Percentiles rank a stretch among this genome's conserved stretches.
phyloP scores from a whole-genome alignment of 1,284 basidiomycete species.

The Papiliotrema flavescens region DNA sequence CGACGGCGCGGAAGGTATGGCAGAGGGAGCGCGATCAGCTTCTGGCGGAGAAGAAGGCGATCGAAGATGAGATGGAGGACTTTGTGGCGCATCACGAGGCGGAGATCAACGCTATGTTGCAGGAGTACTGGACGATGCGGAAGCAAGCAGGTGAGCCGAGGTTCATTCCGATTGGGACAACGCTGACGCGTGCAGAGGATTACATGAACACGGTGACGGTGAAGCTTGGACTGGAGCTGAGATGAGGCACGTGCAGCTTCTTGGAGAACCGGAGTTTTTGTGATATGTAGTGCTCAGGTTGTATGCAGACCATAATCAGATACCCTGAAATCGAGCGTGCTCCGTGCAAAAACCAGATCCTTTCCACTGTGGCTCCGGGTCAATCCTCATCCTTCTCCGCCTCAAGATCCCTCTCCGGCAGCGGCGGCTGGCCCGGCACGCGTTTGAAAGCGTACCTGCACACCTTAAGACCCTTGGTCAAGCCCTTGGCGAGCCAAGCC shows the following conservation, averaged over 20 bases:
- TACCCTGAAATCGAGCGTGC: too few relatives aligned
- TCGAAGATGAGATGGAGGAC: slow-evolving; percentile 61
- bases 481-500: slow-evolving; percentile 40
- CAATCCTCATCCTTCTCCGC: not conserved
- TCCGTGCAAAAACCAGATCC: too few relatives aligned
- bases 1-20: slow-evolving; percentile 29
- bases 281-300: too few relatives aligned
- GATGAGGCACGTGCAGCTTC: too few relatives aligned
- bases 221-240: slow-evolving; percentile 27
- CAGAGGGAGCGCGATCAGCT: slow-evolving; percentile 28
- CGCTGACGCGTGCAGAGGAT: slow-evolving; percentile 27
- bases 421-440: slow-evolving; percentile 25
- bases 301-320: too few relatives aligned
- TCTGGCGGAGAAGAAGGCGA: slow-evolving; percentile 26
- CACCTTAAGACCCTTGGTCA: slow-evolving; percentile 35
- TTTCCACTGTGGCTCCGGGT: too few relatives aligned
- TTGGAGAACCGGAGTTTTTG: too few relatives aligned
- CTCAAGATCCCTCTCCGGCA: slow-evolving; percentile 9
- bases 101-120: slow-evolving; percentile 70
- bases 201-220: slow-evolving; percentile 45
- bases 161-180: not conserved
- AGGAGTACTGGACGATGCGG: slow-evolving; percentile 73
- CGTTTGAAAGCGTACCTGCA: slow-evolving; percentile 40
- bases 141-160: slow-evolving; percentile 64
- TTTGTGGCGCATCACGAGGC: slow-evolving; percentile 67